These are phyloP conservation scores for Boletus smithii DNA, from an alignment of 1,284 basidiomycete genomes.

Conservation along the genomic window DNA sequence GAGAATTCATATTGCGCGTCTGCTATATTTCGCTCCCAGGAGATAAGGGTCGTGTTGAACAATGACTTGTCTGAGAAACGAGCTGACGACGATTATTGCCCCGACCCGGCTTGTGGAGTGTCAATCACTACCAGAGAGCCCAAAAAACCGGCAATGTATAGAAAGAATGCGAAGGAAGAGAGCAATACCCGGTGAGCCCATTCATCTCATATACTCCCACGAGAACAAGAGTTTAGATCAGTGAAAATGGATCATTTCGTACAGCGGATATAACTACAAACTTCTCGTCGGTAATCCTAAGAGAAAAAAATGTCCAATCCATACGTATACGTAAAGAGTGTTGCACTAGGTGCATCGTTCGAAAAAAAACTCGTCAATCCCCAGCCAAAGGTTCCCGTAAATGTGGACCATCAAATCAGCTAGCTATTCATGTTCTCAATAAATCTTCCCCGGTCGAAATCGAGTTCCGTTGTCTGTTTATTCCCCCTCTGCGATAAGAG, in stretches of 20 bases:
- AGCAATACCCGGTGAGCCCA: too few species aligned
- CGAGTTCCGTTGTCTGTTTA: background rate
- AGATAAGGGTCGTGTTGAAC: background rate
- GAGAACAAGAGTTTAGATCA: too few species aligned
- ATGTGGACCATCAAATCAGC: background rate
- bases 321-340: background rate
- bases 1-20: too few species aligned
- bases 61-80: too few species aligned
- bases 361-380: background rate
- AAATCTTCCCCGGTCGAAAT: slow-evolving; percentile 21
- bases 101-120: too few species aligned
- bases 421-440: slow-evolving; percentile 25
- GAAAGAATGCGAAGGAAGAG: too few species aligned
- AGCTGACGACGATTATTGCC: too few species aligned
- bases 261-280: slow-evolving; percentile 1
- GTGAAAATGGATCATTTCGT: too few species aligned
- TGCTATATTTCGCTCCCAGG: background rate
- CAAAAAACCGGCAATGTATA: too few species aligned
- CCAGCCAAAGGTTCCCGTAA: background rate
- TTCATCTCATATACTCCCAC: too few species aligned
- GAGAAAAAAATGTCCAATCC: background rate
- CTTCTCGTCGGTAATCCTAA: too few species aligned
- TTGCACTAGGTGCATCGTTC: background rate
- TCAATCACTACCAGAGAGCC: too few species aligned
- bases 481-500: slow-evolving; percentile 13